These are phyloP conservation scores for Botryosphaeria dothidea DNA, from an alignment of 2,329 filamentous ascomycete species.

Conservation along the genomic window DNA sequence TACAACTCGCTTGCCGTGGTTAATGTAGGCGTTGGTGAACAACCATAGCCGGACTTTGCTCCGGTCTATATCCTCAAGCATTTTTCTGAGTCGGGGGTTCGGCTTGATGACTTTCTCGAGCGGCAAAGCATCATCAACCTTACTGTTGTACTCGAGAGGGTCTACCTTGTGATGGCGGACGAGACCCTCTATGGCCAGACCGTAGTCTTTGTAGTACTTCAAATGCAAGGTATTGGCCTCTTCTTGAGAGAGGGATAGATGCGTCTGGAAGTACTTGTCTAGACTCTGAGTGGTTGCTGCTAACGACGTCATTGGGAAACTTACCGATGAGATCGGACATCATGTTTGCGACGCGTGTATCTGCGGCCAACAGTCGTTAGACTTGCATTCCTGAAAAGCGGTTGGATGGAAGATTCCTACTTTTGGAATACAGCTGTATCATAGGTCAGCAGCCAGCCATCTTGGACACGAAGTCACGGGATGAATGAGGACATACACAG, in stretches of 20 bases:
- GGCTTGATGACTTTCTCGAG: constrained; percentile 82
- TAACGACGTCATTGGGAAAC: constrained; percentile 15
- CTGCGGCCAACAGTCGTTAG: constrained; percentile 46
- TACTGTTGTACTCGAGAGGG: constrained; percentile 87
- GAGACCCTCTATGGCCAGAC: constrained; percentile 93
- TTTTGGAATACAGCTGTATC: constrained; percentile 75
- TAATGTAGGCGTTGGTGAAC: constrained; percentile 94
- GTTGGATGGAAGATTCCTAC: constrained; percentile 51
- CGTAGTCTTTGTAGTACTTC: constrained; percentile 94
- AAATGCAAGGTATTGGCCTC: constrained; percentile 85
- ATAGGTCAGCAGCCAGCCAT: not conserved
- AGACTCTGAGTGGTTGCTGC: constrained; percentile 58
- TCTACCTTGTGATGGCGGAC: constrained; percentile 94
- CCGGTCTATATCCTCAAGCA: constrained; percentile 81
- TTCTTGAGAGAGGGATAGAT: constrained; percentile 71
- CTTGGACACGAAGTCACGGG: not conserved
- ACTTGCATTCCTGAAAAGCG: not conserved
- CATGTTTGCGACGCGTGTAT: constrained; percentile 78
- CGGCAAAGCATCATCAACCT: constrained; percentile 93
- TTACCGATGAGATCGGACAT: constrained; percentile 79
- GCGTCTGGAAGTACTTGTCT: constrained; percentile 64
- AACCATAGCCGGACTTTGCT: constrained; percentile 88
- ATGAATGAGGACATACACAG: constrained; percentile 63
- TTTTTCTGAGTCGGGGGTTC: constrained; percentile 68
- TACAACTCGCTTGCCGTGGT: constrained; percentile 80